Evolutionary conservation across 2,329 filamentous ascomycete genomes (phyloP), one percentile per base, ranked within the genome.

Genomic region (Apiospora saccharicola): DNA sequence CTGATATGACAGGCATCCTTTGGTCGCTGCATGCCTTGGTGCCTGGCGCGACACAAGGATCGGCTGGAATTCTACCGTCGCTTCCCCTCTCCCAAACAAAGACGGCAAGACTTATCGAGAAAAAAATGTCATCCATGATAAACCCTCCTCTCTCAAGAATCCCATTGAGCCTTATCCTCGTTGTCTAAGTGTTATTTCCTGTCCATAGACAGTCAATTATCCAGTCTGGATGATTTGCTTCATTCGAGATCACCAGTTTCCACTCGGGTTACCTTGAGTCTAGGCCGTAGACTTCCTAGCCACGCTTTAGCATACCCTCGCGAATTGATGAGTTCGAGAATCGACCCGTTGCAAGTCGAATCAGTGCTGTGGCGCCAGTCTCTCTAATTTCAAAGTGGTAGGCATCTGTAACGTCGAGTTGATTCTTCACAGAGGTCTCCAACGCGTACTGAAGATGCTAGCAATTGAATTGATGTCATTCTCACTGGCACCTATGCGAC

Each of bases 31-130:
- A 6, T 41, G 57, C 57, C 34, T 64, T 41, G 57, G 34, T 64
- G 57, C 57, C 57, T 64, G 57, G 57, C 34, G 57, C 34, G 34
- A 64, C 34, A 64, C 57, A 64, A 64, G 57, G 34, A 13, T 41
- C 57, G 34, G 57, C 34, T 64, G 34, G 41, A 64, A 41, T 64
- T 22, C 10, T 10, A 41, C 57, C 34, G 57, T 41, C n/a, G 19
- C 34, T 64, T 64, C 57, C 57, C 30, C 34, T 41, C 57, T 19
- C 30, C 14, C 19, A 61, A 61, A 61, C 30, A 61, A 37, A 37
- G 53, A 37, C 30, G 53, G 30, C 1, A 12, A 37, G 53, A 61
- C 22, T 37, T 12, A 12, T 26, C 22, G 53, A 30, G 8, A 13
- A 61, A 61, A 61, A n/a, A 37, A 2, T 12, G 53, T 37, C 53